These are phyloP conservation scores for Antarctomyces pellizariae DNA, from an alignment of 495 filamentous ascomycete species.

Conservation along the genomic window DNA sequence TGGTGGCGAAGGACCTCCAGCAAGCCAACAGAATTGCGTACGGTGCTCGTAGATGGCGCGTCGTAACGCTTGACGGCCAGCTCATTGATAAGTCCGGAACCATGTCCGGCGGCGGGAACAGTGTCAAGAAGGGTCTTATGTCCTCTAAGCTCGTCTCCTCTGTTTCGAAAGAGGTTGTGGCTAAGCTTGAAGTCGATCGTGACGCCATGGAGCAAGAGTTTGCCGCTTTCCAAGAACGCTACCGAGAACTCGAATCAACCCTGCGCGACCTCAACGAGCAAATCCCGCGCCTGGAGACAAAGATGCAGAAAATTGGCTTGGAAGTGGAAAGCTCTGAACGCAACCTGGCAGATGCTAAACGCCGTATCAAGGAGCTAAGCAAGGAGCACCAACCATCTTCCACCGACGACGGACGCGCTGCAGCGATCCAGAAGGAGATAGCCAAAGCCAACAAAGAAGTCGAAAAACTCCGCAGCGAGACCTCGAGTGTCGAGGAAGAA, in stretches of 20 bases:
- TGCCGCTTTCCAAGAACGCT: conserved; percentile 56
- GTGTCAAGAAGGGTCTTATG: conserved; percentile 76
- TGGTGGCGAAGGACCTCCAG: conserved; percentile 77
- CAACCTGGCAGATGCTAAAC: conserved; percentile 64
- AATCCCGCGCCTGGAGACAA: conserved; percentile 66
- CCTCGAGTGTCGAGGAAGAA: conserved; percentile 65
- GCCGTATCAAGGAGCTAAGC: conserved; percentile 58
- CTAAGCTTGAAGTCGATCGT: conserved; percentile 64
- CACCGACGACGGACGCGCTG: conserved; percentile 48
- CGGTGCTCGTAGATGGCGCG: conserved; percentile 75
- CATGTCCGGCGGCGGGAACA: conserved; percentile 89
- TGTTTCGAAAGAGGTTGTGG: conserved; percentile 64
- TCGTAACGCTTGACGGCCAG: conserved; percentile 85
- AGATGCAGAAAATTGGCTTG: conserved; percentile 75
- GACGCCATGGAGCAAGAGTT: conserved; percentile 65
- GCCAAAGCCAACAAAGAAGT: conserved; percentile 52
- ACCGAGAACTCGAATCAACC: conserved; percentile 46
- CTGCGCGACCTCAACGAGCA: conserved; percentile 55
- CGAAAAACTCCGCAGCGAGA: conserved; percentile 57
- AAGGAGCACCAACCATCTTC: conserved; percentile 59
- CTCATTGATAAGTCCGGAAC: conserved; percentile 94
- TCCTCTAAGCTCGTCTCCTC: conserved; percentile 80
- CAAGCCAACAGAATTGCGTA: conserved; percentile 95
- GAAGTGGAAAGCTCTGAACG: conserved; percentile 72
- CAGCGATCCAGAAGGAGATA: conserved; percentile 52